Evolutionary conservation across 345 rosid species (phyloP).

Genomic region (Citrus australasica): DNA sequence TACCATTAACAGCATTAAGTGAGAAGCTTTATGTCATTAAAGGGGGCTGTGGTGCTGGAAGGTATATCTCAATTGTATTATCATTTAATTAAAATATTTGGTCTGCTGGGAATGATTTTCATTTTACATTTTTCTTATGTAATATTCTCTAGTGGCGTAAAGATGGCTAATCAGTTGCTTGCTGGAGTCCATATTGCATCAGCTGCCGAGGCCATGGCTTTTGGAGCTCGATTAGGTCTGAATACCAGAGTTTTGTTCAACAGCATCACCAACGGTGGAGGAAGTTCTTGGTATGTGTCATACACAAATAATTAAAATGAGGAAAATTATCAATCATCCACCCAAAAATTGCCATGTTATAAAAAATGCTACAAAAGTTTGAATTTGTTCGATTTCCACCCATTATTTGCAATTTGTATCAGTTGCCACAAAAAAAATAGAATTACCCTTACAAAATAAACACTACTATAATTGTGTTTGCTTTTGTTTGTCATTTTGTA

Average conservation of each 20-base stretch:
- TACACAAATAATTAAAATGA: background rate
- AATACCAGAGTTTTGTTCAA: conserved; percentile 68
- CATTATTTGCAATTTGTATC: too few relatives aligned
- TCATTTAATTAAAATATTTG: background rate
- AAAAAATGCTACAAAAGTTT: too few relatives aligned
- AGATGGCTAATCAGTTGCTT: conserved; percentile 95
- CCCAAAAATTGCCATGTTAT: too few relatives aligned
- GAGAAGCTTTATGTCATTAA: conserved; percentile 90
- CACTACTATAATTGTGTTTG: too few relatives aligned
- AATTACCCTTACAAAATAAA: too few relatives aligned
- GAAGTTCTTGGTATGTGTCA: conserved; percentile 79
- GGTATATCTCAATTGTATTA: conserved; percentile 42
- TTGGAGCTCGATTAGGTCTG: conserved; percentile 91
- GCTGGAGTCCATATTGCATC: conserved; percentile 98
- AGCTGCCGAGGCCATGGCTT: conserved; percentile 97
- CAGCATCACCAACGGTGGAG: conserved; percentile 53
- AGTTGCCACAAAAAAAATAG: too few relatives aligned
- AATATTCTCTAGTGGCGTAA: conserved; percentile 54
- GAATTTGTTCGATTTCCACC: background rate
- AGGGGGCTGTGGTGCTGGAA: conserved; percentile 97
- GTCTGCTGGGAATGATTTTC: background rate
- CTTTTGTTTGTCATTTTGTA: too few relatives aligned
- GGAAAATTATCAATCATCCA: too few relatives aligned
- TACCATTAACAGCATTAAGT: conserved; percentile 62
- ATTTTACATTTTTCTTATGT: conserved; percentile 8